Percentiles rank a stretch among this genome's conserved stretches.
These are phyloP conservation scores for Dactylellina sp. DNA, from an alignment of 2,329 filamentous ascomycete species.

Conservation along the genomic window DNA sequence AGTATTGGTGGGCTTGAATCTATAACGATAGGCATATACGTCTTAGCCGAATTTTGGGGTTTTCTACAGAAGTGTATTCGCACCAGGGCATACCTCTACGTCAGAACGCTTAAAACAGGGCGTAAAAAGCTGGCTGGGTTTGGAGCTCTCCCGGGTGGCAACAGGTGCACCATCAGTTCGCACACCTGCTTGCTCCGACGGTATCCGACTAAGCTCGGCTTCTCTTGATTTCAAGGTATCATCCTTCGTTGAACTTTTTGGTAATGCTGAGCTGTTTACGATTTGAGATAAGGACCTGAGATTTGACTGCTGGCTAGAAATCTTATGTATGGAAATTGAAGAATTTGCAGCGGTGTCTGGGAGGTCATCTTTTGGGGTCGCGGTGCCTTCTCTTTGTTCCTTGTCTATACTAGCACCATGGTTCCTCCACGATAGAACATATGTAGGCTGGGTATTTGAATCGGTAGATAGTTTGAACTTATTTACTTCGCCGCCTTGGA, in stretches of 20 bases:
- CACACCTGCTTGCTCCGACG: not conserved
- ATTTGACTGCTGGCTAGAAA: conserved; percentile 10
- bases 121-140: not conserved
- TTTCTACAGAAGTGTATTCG: not conserved
- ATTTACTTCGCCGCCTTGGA: not conserved
- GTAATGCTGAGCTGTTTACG: not conserved
- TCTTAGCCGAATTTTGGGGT: too few relatives aligned
- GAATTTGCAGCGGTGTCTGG: conserved; percentile 35
- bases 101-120: not conserved
- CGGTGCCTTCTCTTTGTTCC: not conserved
- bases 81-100: not conserved
- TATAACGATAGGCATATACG: not conserved
- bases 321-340: conserved; percentile 11
- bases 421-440: conserved; percentile 7
- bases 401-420: not conserved
- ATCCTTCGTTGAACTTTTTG: not conserved
- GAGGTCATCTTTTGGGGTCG: conserved; percentile 8
- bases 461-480: not conserved
- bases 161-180: too few relatives aligned
- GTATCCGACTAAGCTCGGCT: not conserved
- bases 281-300: not conserved
- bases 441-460: not conserved
- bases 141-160: not conserved
- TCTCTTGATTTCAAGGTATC: not conserved
- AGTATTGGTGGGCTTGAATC: conserved; percentile 16